Evolutionary conservation across 2,329 filamentous ascomycete genomes (phyloP).

Genomic region (Colletotrichum cuscutae): DNA sequence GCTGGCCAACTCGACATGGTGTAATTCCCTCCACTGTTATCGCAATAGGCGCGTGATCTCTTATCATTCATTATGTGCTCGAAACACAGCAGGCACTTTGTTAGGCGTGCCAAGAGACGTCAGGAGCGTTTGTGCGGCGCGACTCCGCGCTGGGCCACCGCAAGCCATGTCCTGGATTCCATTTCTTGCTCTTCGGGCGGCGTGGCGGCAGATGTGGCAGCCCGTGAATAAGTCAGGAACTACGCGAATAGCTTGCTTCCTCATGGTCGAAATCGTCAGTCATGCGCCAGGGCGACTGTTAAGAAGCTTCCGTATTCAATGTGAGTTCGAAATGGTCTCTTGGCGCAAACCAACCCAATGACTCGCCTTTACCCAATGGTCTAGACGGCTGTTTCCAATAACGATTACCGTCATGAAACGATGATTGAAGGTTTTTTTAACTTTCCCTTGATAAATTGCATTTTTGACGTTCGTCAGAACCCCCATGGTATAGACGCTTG

Average conservation of each 20-base stretch:
- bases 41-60: constrained; percentile 14
- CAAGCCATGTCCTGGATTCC: neutral
- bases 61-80: neutral
- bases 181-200: neutral
- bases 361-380: neutral
- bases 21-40: constrained; percentile 13
- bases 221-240: neutral
- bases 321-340: neutral
- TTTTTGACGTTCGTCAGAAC: no score
- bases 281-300: neutral
- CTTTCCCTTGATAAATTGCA: no score
- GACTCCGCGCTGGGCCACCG: neutral
- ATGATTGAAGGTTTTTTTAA: no score
- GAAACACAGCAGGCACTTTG: neutral
- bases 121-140: constrained; percentile 18
- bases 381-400: no score
- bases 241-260: neutral
- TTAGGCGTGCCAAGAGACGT: constrained; percentile 18
- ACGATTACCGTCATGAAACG: no score
- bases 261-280: neutral
- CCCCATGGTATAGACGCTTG: neutral
- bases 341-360: neutral
- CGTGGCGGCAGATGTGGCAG: neutral
- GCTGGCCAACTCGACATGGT: neutral
- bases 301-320: constrained; percentile 10